Evolutionary conservation across 768 basidiomycete species (phyloP).

Genomic region (Amanita subjunquillea): DNA sequence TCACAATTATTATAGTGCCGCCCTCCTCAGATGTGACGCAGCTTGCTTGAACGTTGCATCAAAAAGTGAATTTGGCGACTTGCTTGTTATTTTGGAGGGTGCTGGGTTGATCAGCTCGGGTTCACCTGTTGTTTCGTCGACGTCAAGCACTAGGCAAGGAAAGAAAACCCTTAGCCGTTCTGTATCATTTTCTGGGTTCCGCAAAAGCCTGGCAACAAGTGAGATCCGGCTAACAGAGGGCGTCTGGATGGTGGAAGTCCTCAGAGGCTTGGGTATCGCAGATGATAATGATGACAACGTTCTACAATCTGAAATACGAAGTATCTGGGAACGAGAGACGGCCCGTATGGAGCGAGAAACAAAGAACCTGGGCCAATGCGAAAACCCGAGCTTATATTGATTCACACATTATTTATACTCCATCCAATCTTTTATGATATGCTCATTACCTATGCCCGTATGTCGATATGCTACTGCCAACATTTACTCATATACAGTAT

Average conservation of each 20-base stretch:
- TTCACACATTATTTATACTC: neutral
- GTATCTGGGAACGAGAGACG: slow-evolving; percentile 44
- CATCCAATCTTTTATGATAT: neutral
- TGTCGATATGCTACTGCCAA: slow-evolving; percentile 3
- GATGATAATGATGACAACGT: slow-evolving; percentile 35
- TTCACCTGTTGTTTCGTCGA: slow-evolving; percentile 20
- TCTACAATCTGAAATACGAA: slow-evolving; percentile 10
- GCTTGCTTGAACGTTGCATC: slow-evolving; percentile 56
- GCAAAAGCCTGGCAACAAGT: slow-evolving; percentile 26
- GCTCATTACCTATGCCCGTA: slow-evolving; percentile 3
- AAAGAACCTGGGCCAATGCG: slow-evolving; percentile 10
- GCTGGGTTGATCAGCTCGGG: slow-evolving; percentile 47
- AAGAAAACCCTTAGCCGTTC: slow-evolving; percentile 47
- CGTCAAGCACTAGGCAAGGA: slow-evolving; percentile 29
- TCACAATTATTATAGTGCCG: slow-evolving; percentile 49
- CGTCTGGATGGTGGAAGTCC: slow-evolving; percentile 55
- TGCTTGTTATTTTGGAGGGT: slow-evolving; percentile 64
- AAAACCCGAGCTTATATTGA: neutral
- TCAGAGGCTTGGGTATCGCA: slow-evolving; percentile 56
- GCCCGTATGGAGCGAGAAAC: slow-evolving; percentile 33
- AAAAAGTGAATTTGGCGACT: slow-evolving; percentile 67
- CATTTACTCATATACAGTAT: slow-evolving; percentile 1
- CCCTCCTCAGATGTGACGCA: slow-evolving; percentile 46
- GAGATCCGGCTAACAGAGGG: slow-evolving; percentile 53
- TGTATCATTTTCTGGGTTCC: slow-evolving; percentile 40